Conservation (phyloP, 768 basidiomycete species). For the button mushroom (Agaricus bisporus) region DNA sequence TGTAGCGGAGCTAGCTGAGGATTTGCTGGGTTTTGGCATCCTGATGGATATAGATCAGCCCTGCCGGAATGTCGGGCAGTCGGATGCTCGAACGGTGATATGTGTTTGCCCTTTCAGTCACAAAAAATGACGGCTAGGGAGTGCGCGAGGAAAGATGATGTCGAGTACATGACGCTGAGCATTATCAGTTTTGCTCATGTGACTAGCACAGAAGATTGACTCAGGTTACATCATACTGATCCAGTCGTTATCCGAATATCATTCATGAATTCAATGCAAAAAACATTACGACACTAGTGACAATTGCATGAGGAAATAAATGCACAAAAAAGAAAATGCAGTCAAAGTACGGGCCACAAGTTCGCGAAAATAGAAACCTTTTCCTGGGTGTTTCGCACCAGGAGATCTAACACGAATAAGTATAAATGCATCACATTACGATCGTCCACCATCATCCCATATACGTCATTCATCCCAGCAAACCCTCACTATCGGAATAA, state of each 20-base stretch:
- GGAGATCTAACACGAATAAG: neutral
- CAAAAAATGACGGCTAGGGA: too few species aligned
- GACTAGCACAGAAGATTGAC: neutral
- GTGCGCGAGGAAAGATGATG: too few species aligned
- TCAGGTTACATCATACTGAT: neutral
- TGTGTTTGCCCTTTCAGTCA: too few species aligned
- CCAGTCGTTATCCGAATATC: neutral
- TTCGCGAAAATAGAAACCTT: too few species aligned
- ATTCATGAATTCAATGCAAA: neutral
- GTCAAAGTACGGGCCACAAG: neutral
- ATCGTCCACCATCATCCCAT: neutral
- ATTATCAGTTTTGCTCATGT: neutral
- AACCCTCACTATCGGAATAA: slow-evolving; percentile 52
- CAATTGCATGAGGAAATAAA: slow-evolving; percentile 3
- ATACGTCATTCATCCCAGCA: slow-evolving; percentile 25
- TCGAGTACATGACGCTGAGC: too few species aligned
- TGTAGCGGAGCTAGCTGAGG: slow-evolving; percentile 79
- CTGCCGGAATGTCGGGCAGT: too few species aligned
- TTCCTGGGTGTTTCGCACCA: too few species aligned
- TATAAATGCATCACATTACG: neutral
- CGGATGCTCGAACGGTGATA: too few species aligned
- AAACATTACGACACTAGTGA: neutral
- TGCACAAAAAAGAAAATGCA: slow-evolving; percentile 1
- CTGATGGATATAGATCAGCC: neutral
- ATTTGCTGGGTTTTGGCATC: slow-evolving; percentile 35